Evolutionary conservation across 148 eudicot species (phyloP).

Genomic region (Silene latifolia): DNA sequence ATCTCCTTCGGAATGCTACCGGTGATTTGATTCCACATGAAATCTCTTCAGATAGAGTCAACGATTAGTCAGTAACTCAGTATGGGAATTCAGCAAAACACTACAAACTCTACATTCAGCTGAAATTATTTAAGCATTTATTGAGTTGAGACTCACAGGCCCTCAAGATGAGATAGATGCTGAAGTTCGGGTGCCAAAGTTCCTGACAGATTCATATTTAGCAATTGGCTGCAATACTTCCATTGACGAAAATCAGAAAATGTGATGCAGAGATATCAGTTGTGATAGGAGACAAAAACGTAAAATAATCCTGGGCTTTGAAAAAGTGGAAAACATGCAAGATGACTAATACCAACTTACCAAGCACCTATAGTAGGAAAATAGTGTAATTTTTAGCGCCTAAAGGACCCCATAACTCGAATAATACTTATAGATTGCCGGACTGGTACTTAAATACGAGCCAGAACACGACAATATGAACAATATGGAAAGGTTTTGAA

Average conservation of each 20-base stretch:
- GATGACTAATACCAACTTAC: not conserved
- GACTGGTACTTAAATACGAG: not conserved
- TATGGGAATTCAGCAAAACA: slow-evolving; percentile 8
- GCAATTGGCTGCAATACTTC: slow-evolving; percentile 48
- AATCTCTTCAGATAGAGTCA: slow-evolving; percentile 41
- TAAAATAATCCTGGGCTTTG: not conserved
- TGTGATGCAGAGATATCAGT: not conserved
- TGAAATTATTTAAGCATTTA: not conserved
- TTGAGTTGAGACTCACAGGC: slow-evolving; percentile 50
- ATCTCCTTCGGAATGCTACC: slow-evolving; percentile 86
- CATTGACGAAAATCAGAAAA: not conserved
- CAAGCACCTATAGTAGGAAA: not conserved
- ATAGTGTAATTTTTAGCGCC: no score
- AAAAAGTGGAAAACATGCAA: not conserved
- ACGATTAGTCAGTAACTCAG: slow-evolving; percentile 1
- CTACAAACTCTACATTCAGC: not conserved
- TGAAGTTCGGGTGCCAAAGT: slow-evolving; percentile 70
- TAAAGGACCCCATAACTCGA: no score
- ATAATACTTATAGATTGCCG: no score
- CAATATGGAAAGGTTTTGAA: no score
- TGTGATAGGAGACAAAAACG: not conserved
- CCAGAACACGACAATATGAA: no score
- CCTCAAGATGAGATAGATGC: slow-evolving; percentile 49
- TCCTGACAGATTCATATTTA: slow-evolving; percentile 73
- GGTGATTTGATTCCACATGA: slow-evolving; percentile 79